Percentiles rank a stretch among this genome's conserved stretches.
Conservation (phyloP, 805 yeast genomes). For the Suhomyces sp. region DNA sequence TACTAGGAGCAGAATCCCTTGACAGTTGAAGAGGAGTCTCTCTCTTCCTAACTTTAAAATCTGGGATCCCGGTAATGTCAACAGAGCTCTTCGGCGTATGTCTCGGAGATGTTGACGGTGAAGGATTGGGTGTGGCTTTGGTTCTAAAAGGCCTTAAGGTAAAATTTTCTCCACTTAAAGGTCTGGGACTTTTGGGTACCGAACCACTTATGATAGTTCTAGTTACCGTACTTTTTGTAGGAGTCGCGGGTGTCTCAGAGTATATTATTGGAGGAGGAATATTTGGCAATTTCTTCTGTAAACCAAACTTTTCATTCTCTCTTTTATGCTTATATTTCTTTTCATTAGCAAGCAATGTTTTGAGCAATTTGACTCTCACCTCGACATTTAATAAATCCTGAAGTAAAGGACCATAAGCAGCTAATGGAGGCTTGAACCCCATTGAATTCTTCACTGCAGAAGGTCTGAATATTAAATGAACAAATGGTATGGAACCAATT, state of each 20-base stretch:
- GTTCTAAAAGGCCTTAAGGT: constrained; percentile 44
- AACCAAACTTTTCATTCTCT: constrained; percentile 27
- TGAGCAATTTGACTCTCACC: constrained; percentile 20
- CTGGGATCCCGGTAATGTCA: constrained; percentile 10
- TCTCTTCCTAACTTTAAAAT: constrained; percentile 1
- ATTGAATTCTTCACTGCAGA: constrained; percentile 33
- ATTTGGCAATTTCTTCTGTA: constrained; percentile 20
- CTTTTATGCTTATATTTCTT: constrained; percentile 28
- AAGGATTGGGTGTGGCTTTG: constrained; percentile 38
- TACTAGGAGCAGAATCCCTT: constrained; percentile 1
- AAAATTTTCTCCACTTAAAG: constrained; percentile 30
- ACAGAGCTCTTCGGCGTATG: constrained; percentile 19
- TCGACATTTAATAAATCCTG: constrained; percentile 27
- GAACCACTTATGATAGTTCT: constrained; percentile 8
- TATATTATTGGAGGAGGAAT: constrained; percentile 13
- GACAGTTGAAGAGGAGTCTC: constrained; percentile 2
- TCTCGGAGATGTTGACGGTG: constrained; percentile 39
- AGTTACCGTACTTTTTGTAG: constrained; percentile 5
- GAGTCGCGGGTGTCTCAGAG: constrained; percentile 15
- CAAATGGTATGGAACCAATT: constrained; percentile 39
- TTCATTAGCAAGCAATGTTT: constrained; percentile 25
- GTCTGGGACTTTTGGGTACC: constrained; percentile 21
- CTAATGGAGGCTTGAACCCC: constrained; percentile 42
- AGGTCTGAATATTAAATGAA: constrained; percentile 42
- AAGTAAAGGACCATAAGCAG: constrained; percentile 24